Base-by-base conservation (phyloP, 768 basidiomycete species). In the Lentinula sp. region DNA sequence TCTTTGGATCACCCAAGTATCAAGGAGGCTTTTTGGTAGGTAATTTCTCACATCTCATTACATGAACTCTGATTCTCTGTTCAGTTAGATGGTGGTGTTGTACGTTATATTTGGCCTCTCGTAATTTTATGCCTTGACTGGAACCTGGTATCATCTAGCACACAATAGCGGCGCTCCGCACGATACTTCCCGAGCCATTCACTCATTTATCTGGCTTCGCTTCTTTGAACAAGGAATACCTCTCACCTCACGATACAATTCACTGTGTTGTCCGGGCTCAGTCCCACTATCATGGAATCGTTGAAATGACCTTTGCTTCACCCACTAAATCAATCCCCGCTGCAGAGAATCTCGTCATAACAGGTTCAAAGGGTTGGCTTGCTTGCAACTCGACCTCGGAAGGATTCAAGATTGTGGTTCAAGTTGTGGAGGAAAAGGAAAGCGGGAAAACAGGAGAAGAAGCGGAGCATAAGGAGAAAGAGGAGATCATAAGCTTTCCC, bases 21-120 rank as follows among this genome's bases (percentile, higher is more conserved):
- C 88, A 89, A 76, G 89, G 89, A 43, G 91, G 91, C 36, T 95
- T 93, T 76, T 66, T 93, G 75, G 86, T 92, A 65, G 75, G 88
- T 70, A 35, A 12, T 42, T 64, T 36, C 42, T 52, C 43, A 6
- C 39, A 50, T 35, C n/a, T 48, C 41, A 61, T 41, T 53, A 35
- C 20, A 45, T 62, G 57, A 28, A 59, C 57, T 48, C 45, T 49
- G 36, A 15, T 62, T 32, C 20, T 51, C 23, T 52, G 6, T 65
- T 36, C 69, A 93, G 81, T 83, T 92, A 13, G 90, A 93, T 67
- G 86, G 88, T 15, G 91, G 90, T 61, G 91, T 92, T 36, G 85
- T 88, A 72, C 66, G 85, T 79, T 39, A 28, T 46, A 57, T 51
- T 50, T 59, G 28, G 42, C 46, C 41, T 18, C 39, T 20, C 37